Conservation (phyloP, 768 basidiomycete genomes). For the Lactarius sp. region DNA sequence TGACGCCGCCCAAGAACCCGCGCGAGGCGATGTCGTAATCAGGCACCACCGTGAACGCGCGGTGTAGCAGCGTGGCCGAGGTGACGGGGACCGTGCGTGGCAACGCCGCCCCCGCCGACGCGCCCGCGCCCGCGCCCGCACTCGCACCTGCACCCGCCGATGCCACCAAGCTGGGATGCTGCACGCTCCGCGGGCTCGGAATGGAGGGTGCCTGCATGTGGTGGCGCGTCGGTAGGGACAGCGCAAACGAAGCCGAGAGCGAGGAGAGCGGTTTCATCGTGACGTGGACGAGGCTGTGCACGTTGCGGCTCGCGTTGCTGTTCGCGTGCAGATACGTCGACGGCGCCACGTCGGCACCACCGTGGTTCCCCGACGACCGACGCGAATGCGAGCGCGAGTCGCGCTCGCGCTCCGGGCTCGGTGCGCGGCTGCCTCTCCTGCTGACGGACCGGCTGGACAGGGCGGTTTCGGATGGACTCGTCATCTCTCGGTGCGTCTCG, state of each 20-base stretch:
- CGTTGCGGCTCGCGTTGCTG: slow-evolving; percentile 45
- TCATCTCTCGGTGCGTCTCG: slow-evolving; percentile 22
- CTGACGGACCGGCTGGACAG: slow-evolving; percentile 31
- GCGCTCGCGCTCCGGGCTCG: slow-evolving; percentile 41
- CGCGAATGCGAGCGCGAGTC: slow-evolving; percentile 33
- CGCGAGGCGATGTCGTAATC: slow-evolving; percentile 79
- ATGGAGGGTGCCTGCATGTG: slow-evolving; percentile 19
- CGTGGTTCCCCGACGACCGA: slow-evolving; percentile 28
- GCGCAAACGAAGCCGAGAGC: slow-evolving; percentile 42
- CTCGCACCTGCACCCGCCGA: neutral
- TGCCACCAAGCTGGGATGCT: neutral
- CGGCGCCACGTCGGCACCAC: neutral
- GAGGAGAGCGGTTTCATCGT: slow-evolving; percentile 61
- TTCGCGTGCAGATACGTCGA: slow-evolving; percentile 51
- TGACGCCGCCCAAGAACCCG: slow-evolving; percentile 88
- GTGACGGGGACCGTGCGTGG: slow-evolving; percentile 19
- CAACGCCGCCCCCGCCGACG: slow-evolving; percentile 8
- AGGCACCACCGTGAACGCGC: slow-evolving; percentile 74
- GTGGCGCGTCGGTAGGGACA: slow-evolving; percentile 30
- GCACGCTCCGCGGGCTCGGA: neutral
- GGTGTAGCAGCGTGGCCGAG: slow-evolving; percentile 42
- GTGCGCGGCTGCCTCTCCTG: slow-evolving; percentile 39
- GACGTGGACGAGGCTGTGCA: slow-evolving; percentile 49
- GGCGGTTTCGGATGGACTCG: slow-evolving; percentile 22
- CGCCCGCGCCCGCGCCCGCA: too few species aligned